A percentile compares a stretch with the other conserved stretches of the same genome.
Evolutionary conservation across 805 yeast species (phyloP).

Genomic region (Pichia gijzeniarum): DNA sequence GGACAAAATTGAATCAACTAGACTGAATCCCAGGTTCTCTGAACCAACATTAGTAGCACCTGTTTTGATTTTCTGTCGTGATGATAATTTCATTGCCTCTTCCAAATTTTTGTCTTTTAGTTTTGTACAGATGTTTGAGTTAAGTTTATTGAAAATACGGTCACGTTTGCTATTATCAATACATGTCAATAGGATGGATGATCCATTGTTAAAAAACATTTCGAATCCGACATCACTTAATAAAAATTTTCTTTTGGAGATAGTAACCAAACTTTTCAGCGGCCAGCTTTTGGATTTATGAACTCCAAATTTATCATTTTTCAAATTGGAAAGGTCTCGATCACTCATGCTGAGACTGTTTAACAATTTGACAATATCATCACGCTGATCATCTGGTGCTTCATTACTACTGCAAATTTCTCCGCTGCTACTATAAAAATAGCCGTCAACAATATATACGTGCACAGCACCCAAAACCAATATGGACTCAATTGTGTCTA

Average conservation of each 20-base stretch:
- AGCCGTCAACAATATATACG: constrained; percentile 63
- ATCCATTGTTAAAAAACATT: constrained; percentile 66
- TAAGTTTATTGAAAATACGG: constrained; percentile 42
- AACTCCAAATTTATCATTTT: constrained; percentile 11
- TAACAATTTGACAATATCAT: constrained; percentile 61
- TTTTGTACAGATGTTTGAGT: constrained; percentile 41
- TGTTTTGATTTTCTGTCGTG: constrained; percentile 22
- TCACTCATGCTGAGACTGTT: constrained; percentile 24
- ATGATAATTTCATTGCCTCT: constrained; percentile 46
- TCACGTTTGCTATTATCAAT: constrained; percentile 50
- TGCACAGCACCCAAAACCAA: constrained; percentile 61
- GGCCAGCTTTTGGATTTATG: constrained; percentile 59
- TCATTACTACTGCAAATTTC: constrained; percentile 61
- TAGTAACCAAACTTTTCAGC: constrained; percentile 49
- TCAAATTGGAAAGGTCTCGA: constrained; percentile 15
- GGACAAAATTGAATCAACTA: constrained; percentile 13
- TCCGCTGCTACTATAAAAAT: constrained; percentile 47
- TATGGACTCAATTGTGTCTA: constrained; percentile 71
- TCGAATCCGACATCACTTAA: constrained; percentile 79
- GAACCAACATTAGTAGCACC: not conserved
- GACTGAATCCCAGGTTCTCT: not conserved
- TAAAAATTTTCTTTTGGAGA: constrained; percentile 69
- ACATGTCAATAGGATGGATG: constrained; percentile 64
- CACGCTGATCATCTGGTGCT: constrained; percentile 56
- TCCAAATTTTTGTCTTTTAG: constrained; percentile 50